These are phyloP conservation scores for Neofusicoccum kwambonambiense DNA, from an alignment of 2,329 filamentous ascomycete genomes.

Conservation along the genomic window DNA sequence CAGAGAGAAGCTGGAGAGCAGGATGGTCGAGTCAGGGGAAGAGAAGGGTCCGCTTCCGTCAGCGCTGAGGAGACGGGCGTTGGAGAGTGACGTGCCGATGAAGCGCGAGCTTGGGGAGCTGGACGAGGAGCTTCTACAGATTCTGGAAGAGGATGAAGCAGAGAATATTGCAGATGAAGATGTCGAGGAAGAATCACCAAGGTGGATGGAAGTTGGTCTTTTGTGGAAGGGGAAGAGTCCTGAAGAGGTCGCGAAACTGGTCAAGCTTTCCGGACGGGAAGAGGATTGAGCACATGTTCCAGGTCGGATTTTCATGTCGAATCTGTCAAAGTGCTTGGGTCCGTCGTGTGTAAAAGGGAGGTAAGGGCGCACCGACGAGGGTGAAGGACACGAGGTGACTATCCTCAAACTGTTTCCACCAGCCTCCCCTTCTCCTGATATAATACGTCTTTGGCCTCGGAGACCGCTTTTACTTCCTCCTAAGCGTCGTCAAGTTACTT, in stretches of 20 bases:
- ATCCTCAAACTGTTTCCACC: too few relatives aligned
- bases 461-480: too few relatives aligned
- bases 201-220: neutral
- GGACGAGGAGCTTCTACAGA: neutral
- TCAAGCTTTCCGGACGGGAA: too few relatives aligned
- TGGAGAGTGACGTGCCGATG: constrained; percentile 1
- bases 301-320: too few relatives aligned
- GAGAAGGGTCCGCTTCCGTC: neutral
- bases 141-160: neutral
- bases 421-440: too few relatives aligned
- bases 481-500: too few relatives aligned
- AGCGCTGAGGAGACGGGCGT: neutral
- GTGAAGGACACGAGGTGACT: too few relatives aligned
- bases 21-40: neutral
- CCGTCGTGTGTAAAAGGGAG: too few relatives aligned
- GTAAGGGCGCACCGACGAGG: too few relatives aligned
- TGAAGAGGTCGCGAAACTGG: neutral
- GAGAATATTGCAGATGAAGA: neutral
- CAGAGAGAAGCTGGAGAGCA: neutral
- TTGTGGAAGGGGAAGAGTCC: neutral
- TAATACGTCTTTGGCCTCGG: too few relatives aligned
- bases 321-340: too few relatives aligned
- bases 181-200: neutral
- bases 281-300: too few relatives aligned
- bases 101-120: neutral